A percentile compares a stretch with the other conserved stretches of the same genome.
phyloP scores from a whole-genome alignment of 495 filamentous ascomycete species.

The Aspergillus heteromorphus region DNA sequence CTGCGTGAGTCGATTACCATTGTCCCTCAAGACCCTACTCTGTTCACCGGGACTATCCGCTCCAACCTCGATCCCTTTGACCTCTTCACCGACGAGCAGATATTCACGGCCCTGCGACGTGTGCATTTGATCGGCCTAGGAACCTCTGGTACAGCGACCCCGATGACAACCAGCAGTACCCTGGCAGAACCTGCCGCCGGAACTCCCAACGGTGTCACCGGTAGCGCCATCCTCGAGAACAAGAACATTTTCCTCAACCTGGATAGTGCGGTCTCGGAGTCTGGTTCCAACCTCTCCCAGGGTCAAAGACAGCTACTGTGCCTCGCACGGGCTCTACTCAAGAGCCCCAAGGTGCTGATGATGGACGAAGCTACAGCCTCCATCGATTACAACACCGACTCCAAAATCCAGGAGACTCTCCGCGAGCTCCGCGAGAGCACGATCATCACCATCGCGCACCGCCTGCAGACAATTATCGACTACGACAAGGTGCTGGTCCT shows the following conservation, averaged over 20 bases:
- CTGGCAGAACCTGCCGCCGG: conserved; percentile 18
- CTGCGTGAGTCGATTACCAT: conserved; percentile 93
- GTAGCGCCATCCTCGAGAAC: conserved; percentile 52
- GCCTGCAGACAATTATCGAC: conserved; percentile 92
- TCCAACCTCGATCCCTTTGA: conserved; percentile 94
- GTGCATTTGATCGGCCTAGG: conserved; percentile 78
- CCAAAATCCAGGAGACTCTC: conserved; percentile 94
- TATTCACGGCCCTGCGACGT: conserved; percentile 81
- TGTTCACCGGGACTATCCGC: conserved; percentile 93
- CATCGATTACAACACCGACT: conserved; percentile 94
- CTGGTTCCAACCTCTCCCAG: conserved; percentile 93
- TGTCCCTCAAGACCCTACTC: conserved; percentile 95
- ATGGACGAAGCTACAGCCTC: conserved; percentile 99
- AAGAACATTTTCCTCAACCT: conserved; percentile 94
- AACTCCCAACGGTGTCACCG: conserved; percentile 31
- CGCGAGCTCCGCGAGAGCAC: conserved; percentile 80
- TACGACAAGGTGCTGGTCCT: conserved; percentile 98
- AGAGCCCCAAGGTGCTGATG: conserved; percentile 83
- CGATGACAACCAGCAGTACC: conserved; percentile 31
- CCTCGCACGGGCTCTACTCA: conserved; percentile 89
- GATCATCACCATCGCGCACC: conserved; percentile 97
- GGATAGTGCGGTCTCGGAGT: conserved; percentile 78
- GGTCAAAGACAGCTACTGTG: conserved; percentile 95
- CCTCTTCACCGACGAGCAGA: conserved; percentile 84
- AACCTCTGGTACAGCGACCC: conserved; percentile 42